Evolutionary conservation across 345 rosid genomes (phyloP), one percentile per base, ranked within the genome.

Genomic region (Aurinia saxatilis): DNA sequence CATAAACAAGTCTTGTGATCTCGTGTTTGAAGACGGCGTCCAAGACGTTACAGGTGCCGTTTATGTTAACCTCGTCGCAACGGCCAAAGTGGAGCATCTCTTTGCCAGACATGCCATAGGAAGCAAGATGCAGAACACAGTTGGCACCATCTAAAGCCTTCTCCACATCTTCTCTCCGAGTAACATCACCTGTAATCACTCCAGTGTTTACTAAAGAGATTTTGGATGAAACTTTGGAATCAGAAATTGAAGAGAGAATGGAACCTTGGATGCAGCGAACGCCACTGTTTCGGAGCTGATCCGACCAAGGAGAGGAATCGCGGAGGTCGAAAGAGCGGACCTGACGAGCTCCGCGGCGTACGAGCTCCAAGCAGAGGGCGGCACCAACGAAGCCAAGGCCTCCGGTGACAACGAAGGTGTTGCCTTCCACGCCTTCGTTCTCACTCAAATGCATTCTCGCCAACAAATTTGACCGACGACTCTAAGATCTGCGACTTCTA

Each of bases 41-140:
- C 68, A 92, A 68, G 48, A 88, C 77, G 50, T 78, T 84, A 71
- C 86, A 86, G 9, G 96, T 88, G 31, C 98, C 98, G 52, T 73
- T 79, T 12, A 92, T 84, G 60, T 92, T 92, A 40, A 88, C 89
- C 76, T 78, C 82, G 57, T 86, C 96, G 8, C 85, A 87, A 7
- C 91, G 91, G 10, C 92, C 86, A 34, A 84, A 76, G 69, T 78
- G 98, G 33, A 92, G 75, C 98, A 92, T 84, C 75, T 92, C 96
- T 71, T 88, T 92, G 34, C 98, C 98, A 0, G 95, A 89, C 89
- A 92, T 92, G 50, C 98, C 98, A 65, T 21, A 86, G 1, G 98
- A 92, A 71, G 95, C 93, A 14, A 92, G 83, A 77, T 88, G 96
- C 70, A 92, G 75, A 6, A 88, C 95, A 67, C 96, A 92, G 64